Conservation (phyloP, 2,329 filamentous ascomycete species). For the Chrysoporthe cubensis region DNA sequence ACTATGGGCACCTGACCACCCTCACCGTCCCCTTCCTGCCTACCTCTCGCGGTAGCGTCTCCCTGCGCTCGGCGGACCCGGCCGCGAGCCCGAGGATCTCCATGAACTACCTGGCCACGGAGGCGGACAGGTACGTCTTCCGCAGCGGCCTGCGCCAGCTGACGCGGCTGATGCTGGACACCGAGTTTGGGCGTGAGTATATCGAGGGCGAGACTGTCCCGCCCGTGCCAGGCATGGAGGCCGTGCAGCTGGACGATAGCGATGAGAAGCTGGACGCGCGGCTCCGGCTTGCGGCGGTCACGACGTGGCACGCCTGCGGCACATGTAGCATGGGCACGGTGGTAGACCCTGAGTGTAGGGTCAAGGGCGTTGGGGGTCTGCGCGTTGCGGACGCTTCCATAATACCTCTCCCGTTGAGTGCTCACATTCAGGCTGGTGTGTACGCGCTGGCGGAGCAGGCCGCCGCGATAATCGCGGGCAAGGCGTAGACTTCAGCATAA, state of each 20-base stretch:
- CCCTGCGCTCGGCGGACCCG: conserved; percentile 30
- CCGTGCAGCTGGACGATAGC: conserved; percentile 31
- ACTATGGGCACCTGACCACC: conserved; percentile 32
- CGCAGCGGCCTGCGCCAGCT: conserved; percentile 35
- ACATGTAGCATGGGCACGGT: conserved; percentile 41
- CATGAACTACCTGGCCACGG: conserved; percentile 36
- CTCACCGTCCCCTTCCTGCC: conserved; percentile 33
- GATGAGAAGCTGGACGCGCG: conserved; percentile 38
- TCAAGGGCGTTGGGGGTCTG: conserved; percentile 43
- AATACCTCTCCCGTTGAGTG: conserved; percentile 34
- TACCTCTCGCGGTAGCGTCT: conserved; percentile 37
- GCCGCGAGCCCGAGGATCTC: conserved; percentile 34
- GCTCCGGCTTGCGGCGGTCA: conserved; percentile 27
- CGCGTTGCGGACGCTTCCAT: conserved; percentile 46
- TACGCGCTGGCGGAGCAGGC: conserved; percentile 22
- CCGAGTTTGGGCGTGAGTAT: conserved; percentile 33
- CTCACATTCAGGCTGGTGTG: conserved; percentile 19
- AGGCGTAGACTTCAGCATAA: neutral
- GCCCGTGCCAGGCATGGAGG: conserved; percentile 29
- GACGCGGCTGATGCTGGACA: conserved; percentile 32
- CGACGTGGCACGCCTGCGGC: conserved; percentile 37
- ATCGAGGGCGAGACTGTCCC: conserved; percentile 35
- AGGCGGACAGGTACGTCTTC: conserved; percentile 37
- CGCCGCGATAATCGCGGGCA: conserved; percentile 13
- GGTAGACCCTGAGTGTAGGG: conserved; percentile 39